These are phyloP conservation scores for Macrolepiota dolichaula DNA, from an alignment of 768 basidiomycete genomes.

Conservation along the genomic window DNA sequence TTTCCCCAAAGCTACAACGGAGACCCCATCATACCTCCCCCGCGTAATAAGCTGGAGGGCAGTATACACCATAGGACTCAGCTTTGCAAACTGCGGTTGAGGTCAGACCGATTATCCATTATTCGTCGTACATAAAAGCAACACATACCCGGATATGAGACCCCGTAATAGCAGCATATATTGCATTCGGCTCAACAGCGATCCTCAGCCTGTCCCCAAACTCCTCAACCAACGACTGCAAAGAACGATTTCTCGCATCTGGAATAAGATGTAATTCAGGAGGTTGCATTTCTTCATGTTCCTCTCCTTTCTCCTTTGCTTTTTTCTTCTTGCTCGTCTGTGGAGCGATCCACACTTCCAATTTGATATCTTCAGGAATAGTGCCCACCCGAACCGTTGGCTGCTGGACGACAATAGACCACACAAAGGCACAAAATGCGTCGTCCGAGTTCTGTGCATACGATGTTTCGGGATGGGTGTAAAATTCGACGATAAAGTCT, in stretches of 20 bases:
- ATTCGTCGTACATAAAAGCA: neutral
- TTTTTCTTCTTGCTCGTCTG: conserved; percentile 67
- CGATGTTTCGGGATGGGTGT: conserved; percentile 38
- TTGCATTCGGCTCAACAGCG: conserved; percentile 70
- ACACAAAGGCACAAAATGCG: conserved; percentile 74
- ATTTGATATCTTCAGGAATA: conserved; percentile 51
- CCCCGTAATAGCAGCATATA: conserved; percentile 78
- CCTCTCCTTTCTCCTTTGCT: conserved; percentile 54
- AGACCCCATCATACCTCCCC: conserved; percentile 72
- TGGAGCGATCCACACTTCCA: conserved; percentile 78
- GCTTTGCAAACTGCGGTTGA: conserved; percentile 58
- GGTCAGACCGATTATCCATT: neutral
- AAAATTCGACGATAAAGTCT: conserved; percentile 69
- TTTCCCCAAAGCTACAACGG: conserved; percentile 74
- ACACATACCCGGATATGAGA: conserved; percentile 74
- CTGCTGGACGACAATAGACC: conserved; percentile 75
- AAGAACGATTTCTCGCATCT: conserved; percentile 49
- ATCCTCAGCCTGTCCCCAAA: conserved; percentile 69
- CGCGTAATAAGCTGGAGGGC: conserved; percentile 83
- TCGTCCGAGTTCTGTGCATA: conserved; percentile 65
- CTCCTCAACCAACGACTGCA: conserved; percentile 53
- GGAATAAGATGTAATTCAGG: conserved; percentile 49
- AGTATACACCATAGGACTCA: conserved; percentile 83
- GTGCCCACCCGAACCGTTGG: conserved; percentile 75
- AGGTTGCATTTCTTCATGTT: conserved; percentile 36